Base-by-base conservation (phyloP, 768 basidiomycete genomes). In the Lactifluus piperatus region DNA sequence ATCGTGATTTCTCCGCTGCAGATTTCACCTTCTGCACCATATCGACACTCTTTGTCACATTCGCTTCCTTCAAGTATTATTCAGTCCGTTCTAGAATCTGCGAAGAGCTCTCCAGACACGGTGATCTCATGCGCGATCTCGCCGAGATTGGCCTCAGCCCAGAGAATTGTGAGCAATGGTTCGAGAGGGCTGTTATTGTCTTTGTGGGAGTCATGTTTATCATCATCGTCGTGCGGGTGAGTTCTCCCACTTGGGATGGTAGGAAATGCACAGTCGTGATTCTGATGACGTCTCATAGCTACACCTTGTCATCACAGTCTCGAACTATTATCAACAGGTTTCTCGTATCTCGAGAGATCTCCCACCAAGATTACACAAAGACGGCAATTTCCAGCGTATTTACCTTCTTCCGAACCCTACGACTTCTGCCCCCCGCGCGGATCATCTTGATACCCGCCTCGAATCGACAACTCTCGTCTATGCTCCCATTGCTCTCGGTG, bases 101-200 rank as follows among this genome's bases (percentile, higher is more conserved):
- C 72, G 88, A 90, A 64, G 84, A 86, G 65, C 73, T 90, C 27
- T 85, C 86, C 4, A 77, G 82, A 50, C 85, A 89, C 55, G 84
- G 88, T 18, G 88, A 90, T 68, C 73, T 91, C 43, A 78, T 90
- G 71, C 81, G 82, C 9, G 82, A 81, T 64, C 71, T 88, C 72
- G 76, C 79, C 51, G 85, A 87, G 67, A 78, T 86, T 67, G 88
- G 88, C 0, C 75, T 91, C 65, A 86, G 79, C 65, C 71, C 87
- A 44, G 88, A 91, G 71, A 88, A 89, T 63, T 91, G 90, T 68
- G 89, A 91, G 67, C 77, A 79, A 57, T 88, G 85, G 85, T 77
- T 89, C 48, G 86, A 85, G 68, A 77, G 82, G 41, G 85, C 80
- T 8, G 77, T 84, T 32, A 68, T 86, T 58, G 83, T 75, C 0